Evolutionary conservation across 371 early-diverging fungal species (phyloP).

Genomic region (Gilbertella persicaria): DNA sequence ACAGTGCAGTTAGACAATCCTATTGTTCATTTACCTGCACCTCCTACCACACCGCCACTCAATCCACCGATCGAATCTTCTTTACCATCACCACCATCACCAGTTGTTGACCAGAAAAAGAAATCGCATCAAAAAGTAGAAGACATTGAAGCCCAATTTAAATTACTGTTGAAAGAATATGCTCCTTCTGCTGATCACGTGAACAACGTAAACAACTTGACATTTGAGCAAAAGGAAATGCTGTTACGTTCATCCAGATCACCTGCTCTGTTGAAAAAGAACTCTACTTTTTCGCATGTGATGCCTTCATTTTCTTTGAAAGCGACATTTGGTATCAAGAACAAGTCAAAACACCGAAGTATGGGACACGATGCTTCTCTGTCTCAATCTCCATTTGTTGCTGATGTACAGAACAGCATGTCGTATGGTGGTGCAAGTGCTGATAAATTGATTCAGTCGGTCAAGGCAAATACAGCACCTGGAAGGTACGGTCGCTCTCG

Average conservation of each 20-base stretch:
- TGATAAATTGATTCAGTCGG: neutral
- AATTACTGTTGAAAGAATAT: constrained; percentile 45
- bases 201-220: constrained; percentile 35
- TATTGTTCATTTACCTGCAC: constrained; percentile 25
- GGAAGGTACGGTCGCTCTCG: constrained; percentile 15
- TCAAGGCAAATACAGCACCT: constrained; percentile 25
- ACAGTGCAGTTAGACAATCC: constrained; percentile 36
- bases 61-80: neutral
- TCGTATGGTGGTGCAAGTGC: neutral
- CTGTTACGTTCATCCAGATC: constrained; percentile 42
- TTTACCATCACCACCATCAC: neutral
- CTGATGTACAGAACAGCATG: neutral
- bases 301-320: constrained; percentile 28
- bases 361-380: neutral
- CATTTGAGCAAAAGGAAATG: constrained; percentile 44
- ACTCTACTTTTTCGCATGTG: constrained; percentile 33
- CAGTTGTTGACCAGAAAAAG: constrained; percentile 3
- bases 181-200: constrained; percentile 42
- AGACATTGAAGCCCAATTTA: constrained; percentile 47
- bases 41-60: constrained; percentile 3
- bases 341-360: neutral
- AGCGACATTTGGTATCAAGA: constrained; percentile 30
- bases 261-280: constrained; percentile 34
- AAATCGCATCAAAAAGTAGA: constrained; percentile 22
- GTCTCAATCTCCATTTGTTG: neutral